Evolutionary conservation across 2,329 filamentous ascomycete species (phyloP).

Genomic region (Venturia oleaginea): DNA sequence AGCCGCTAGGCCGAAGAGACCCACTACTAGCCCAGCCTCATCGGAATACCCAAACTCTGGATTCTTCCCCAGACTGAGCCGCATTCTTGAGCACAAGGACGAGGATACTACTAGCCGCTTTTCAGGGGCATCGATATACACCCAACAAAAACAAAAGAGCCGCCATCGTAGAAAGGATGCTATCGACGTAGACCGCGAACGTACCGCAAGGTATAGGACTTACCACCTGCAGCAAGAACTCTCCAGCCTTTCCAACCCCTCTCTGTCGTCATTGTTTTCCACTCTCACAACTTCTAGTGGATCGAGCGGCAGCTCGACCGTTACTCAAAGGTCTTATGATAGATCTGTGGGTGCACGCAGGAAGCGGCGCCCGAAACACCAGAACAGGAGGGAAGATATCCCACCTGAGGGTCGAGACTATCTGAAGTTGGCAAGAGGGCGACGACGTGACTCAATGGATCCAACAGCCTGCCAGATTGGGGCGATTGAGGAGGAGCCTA

Average conservation of each 20-base stretch:
- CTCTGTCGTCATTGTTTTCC: constrained; percentile 34
- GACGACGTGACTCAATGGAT: constrained; percentile 1
- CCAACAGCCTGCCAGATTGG: not conserved
- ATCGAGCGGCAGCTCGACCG: constrained; percentile 38
- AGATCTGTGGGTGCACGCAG: constrained; percentile 21
- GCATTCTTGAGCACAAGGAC: constrained; percentile 32
- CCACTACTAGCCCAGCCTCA: not conserved
- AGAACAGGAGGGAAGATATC: not conserved
- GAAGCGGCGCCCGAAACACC: constrained; percentile 15
- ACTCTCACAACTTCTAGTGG: constrained; percentile 31
- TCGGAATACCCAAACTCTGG: not conserved
- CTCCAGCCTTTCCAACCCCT: constrained; percentile 30
- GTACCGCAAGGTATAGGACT: constrained; percentile 19
- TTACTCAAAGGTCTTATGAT: constrained; percentile 36
- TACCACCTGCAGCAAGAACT: constrained; percentile 26
- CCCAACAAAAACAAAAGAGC: constrained; percentile 21
- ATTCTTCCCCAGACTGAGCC: constrained; percentile 33
- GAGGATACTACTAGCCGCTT: not conserved
- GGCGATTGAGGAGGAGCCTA: not conserved
- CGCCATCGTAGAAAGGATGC: constrained; percentile 16
- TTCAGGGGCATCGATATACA: constrained; percentile 15
- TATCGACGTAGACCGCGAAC: constrained; percentile 1
- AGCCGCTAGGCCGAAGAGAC: not conserved
- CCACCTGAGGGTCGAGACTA: not conserved
- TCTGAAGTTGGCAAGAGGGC: not conserved